A percentile compares a stretch with the other conserved stretches of the same genome.
Conservation (phyloP, 83 land plant genomes). For the Thuja plicata region DNA sequence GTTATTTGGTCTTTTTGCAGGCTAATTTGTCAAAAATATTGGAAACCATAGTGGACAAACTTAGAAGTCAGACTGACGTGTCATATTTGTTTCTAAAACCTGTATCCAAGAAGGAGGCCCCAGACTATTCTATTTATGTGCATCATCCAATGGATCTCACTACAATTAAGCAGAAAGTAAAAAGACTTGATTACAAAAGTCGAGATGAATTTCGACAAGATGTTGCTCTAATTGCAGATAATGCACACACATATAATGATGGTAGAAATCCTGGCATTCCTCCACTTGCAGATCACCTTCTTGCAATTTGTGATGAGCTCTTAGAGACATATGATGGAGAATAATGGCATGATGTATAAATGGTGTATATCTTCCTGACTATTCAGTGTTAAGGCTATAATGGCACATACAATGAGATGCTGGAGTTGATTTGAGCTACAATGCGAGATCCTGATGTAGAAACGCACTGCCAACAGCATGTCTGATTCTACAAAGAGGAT, state of each 20-base stretch:
- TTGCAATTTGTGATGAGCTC: conserved; percentile 77
- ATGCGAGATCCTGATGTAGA: no score
- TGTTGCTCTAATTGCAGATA: conserved; percentile 79
- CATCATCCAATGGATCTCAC: conserved; percentile 89
- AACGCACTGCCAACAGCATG: no score
- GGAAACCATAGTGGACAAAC: conserved; percentile 67
- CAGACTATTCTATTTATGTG: conserved; percentile 76
- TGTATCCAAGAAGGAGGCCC: conserved; percentile 94
- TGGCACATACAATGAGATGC: no score
- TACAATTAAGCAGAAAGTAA: conserved; percentile 79
- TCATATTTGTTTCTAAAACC: conserved; percentile 87
- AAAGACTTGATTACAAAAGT: conserved; percentile 72
- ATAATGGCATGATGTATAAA: background rate
- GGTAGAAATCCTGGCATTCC: conserved; percentile 90
- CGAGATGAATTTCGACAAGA: conserved; percentile 79
- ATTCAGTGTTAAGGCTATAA: background rate
- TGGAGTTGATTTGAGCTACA: no score
- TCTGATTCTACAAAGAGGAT: no score
- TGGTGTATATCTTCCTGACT: background rate
- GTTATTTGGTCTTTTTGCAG: conserved; percentile 37
- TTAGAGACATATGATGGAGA: conserved; percentile 37
- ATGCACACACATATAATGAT: conserved; percentile 95
- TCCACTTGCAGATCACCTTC: conserved; percentile 93
- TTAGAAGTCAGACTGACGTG: conserved; percentile 46
- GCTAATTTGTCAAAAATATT: conserved; percentile 81